These are phyloP conservation scores for Talaromyces ruber DNA, from an alignment of 495 filamentous ascomycete genomes.

Conservation along the genomic window DNA sequence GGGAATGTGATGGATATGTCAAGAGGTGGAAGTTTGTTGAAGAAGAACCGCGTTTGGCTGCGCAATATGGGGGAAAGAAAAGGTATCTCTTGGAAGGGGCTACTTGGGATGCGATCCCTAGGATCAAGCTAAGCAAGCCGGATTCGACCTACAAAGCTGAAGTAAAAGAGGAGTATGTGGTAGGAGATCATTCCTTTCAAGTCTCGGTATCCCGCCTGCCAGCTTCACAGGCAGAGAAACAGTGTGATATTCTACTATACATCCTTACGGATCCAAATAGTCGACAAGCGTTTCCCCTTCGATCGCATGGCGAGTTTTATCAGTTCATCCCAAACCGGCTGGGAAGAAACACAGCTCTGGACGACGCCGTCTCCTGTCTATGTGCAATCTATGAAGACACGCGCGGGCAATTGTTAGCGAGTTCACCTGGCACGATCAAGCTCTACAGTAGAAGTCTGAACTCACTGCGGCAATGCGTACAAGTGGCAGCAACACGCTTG, in stretches of 20 bases:
- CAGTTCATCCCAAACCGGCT: background rate
- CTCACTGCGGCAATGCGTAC: background rate
- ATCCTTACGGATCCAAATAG: background rate
- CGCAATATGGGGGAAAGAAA: background rate
- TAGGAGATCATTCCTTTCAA: background rate
- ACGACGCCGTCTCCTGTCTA: background rate
- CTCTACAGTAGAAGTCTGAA: background rate
- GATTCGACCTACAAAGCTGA: background rate
- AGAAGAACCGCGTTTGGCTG: background rate
- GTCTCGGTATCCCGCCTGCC: background rate
- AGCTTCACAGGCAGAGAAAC: background rate
- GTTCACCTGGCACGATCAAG: background rate
- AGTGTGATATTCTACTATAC: background rate
- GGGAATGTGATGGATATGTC: background rate
- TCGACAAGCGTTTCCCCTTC: background rate
- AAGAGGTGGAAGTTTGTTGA: constrained; percentile 2
- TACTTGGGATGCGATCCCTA: background rate
- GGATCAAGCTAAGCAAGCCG: background rate
- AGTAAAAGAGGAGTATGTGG: background rate
- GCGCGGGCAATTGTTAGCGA: background rate
- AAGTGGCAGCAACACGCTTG: background rate
- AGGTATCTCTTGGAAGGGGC: background rate
- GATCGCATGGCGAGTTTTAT: background rate
- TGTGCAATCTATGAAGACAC: constrained; percentile 1
- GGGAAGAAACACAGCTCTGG: background rate